Base-by-base conservation (phyloP, 805 yeast species). In the Peterozyma xylosa region DNA sequence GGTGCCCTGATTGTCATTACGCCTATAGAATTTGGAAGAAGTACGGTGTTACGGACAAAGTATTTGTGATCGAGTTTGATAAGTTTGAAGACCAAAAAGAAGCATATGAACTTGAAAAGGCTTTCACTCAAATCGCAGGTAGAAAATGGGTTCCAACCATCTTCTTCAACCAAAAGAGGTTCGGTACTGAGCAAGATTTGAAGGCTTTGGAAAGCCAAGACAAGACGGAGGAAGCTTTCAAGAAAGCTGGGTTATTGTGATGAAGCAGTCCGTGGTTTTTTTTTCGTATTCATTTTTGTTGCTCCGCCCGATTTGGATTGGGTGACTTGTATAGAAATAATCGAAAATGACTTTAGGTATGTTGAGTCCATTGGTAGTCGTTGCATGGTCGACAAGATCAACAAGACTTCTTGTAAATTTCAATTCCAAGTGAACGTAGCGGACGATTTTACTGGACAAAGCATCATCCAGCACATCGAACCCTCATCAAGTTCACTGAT, bases 1-100 rank as follows among this genome's bases (percentile, higher is more conserved):
- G 89, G 89, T 84, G 93, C 59, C 86, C 87, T 3, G 90, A 84
- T 53, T 83, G 90, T 53, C 78, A 74, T 41, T 84, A 81, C 56
- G 76, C 84, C 3, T 69, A 74, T 47, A 62, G 63, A 27, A 60
- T 82, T 17, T 81, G 79, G 71, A 67, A 71, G 41, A 71, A 74
- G 42, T 75, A 69, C 53, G 68, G 71, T 9, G 78, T 81, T 9
- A 53, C 53, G 10, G 67, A 70, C 39, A 74, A 79, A 52, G 64
- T 80, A 11, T 60, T 66, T 42, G 54, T 76, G n/a, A 66, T 85
- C 30, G 90, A 85, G 56, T 63, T 82, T 33, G 87, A 81, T 57
- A 73, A 74, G 50, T 55, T 73, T 49, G 48, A 49, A 13, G 68
- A 69, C 45, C 68, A 66, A 44, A 60, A 60, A 10, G 79, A 75